These are phyloP conservation scores for Allium cepa DNA, from an alignment of 106 monocot genomes.

Conservation along the genomic window DNA sequence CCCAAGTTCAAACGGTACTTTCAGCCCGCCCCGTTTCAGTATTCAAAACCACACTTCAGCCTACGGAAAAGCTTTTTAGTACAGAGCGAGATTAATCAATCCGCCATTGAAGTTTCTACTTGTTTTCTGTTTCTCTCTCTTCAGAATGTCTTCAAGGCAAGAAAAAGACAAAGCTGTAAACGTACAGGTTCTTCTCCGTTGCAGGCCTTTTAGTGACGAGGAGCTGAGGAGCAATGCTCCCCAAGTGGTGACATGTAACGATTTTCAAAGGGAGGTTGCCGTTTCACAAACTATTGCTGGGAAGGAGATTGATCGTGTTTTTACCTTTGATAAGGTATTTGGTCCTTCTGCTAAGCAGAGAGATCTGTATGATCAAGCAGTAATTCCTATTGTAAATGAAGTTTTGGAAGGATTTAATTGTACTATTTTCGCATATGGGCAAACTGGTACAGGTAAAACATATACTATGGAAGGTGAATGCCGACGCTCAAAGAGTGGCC, in stretches of 20 bases:
- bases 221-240: slow-evolving; percentile 85
- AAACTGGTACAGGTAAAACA: slow-evolving; percentile 96
- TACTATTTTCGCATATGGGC: slow-evolving; percentile 98
- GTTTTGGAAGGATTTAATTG: slow-evolving; percentile 99
- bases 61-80: no score
- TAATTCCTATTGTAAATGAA: slow-evolving; percentile 97
- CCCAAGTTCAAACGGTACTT: no score
- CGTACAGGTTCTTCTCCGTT: slow-evolving; percentile 93
- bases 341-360: slow-evolving; percentile 77
- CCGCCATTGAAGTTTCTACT: neutral
- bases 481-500: slow-evolving; percentile 63
- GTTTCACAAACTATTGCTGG: slow-evolving; percentile 84
- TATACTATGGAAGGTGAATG: slow-evolving; percentile 99
- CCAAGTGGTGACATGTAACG: slow-evolving; percentile 91
- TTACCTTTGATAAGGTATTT: slow-evolving; percentile 99
- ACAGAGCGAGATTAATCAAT: no score
- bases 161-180: slow-evolving; percentile 95
- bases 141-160: slow-evolving; percentile 32
- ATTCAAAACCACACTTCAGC: no score
- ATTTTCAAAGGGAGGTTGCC: slow-evolving; percentile 79
- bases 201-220: slow-evolving; percentile 95
- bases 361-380: slow-evolving; percentile 94
- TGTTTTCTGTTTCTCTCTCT: neutral
- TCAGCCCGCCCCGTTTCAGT: no score
- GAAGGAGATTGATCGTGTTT: slow-evolving; percentile 79